Percentiles rank a stretch among this genome's conserved stretches.
Evolutionary conservation across 2,329 filamentous ascomycete genomes (phyloP).

Genomic region (Claviceps arundinis): DNA sequence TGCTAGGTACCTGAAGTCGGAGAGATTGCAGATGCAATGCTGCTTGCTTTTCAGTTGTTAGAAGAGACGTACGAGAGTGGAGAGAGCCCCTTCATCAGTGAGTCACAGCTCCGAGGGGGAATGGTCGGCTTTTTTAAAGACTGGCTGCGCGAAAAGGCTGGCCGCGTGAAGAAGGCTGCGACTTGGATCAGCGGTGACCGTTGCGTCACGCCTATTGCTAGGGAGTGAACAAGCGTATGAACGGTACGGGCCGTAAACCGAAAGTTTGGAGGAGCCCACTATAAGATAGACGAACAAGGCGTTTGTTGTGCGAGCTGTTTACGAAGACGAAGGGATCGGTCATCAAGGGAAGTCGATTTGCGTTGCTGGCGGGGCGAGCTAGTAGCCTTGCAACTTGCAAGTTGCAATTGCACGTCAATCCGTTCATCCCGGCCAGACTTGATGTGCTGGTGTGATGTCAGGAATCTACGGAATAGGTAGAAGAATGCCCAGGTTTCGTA

Average conservation of each 20-base stretch:
- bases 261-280: neutral
- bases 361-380: slow-evolving; percentile 2
- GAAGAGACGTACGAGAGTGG: slow-evolving; percentile 1
- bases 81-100: neutral
- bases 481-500: neutral
- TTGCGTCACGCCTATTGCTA: neutral
- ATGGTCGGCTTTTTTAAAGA: neutral
- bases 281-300: neutral
- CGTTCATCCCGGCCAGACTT: neutral
- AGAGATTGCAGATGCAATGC: too few species aligned
- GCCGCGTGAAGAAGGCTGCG: neutral
- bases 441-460: neutral
- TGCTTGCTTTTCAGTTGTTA: neutral
- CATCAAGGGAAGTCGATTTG: neutral
- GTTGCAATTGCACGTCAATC: neutral
- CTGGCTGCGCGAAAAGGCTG: too few species aligned
- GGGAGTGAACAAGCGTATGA: neutral
- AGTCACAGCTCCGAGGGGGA: slow-evolving; percentile 1
- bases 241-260: slow-evolving; percentile 2
- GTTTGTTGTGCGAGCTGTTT: neutral
- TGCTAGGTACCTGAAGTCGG: neutral
- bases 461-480: neutral
- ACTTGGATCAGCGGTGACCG: slow-evolving; percentile 2
- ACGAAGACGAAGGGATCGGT: neutral
- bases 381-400: neutral